Percentiles rank a stretch among this genome's conserved stretches.
Conservation (phyloP, 2,329 filamentous ascomycete genomes). For the Emergomyces orientalis region DNA sequence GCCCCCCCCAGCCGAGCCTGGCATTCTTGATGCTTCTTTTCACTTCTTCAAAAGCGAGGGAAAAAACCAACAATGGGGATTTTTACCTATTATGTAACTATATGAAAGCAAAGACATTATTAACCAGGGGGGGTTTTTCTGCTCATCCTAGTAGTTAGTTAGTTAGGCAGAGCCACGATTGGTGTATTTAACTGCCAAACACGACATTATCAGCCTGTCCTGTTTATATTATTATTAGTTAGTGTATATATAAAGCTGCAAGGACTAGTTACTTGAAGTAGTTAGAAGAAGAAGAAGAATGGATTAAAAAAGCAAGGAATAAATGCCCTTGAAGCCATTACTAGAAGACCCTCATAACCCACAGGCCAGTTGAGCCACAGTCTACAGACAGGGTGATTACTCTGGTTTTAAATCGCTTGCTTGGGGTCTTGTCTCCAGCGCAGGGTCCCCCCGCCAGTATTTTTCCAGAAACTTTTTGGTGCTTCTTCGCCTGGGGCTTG, state of each 20-base stretch:
- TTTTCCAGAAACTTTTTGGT: conserved; percentile 2
- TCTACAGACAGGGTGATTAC: neutral
- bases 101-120: neutral
- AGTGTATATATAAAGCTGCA: too few species aligned
- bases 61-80: too few species aligned
- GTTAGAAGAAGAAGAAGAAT: neutral
- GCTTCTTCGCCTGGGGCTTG: neutral
- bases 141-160: too few species aligned
- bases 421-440: neutral
- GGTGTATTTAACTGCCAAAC: too few species aligned
- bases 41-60: too few species aligned
- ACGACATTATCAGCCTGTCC: neutral
- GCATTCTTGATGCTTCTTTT: neutral
- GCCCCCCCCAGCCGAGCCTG: neutral
- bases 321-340: neutral
- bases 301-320: too few species aligned
- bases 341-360: neutral
- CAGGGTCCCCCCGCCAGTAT: neutral
- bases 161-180: neutral
- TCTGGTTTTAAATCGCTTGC: neutral
- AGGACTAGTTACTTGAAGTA: neutral
- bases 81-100: too few species aligned
- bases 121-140: neutral
- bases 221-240: too few species aligned
- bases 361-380: neutral